Evolutionary conservation across 352 stramenopile genomes (phyloP).

Genomic region (Thalassiosira mediterranea): DNA sequence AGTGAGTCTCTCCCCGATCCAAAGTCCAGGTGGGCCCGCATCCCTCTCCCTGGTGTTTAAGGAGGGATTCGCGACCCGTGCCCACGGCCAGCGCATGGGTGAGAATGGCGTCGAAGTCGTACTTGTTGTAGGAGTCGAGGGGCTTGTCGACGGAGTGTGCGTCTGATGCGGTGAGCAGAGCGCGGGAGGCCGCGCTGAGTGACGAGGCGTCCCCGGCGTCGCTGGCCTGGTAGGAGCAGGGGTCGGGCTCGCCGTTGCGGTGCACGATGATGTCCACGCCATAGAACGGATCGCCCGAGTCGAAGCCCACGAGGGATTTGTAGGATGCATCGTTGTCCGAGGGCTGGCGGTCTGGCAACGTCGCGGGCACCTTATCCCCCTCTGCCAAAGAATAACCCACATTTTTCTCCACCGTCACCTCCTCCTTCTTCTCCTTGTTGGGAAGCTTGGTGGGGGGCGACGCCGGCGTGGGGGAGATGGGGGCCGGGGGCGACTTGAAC

Average conservation of each 20-base stretch:
- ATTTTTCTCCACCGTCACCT: background rate
- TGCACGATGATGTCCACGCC: constrained; percentile 57
- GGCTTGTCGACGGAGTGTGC: constrained; percentile 5
- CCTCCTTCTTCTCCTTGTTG: background rate
- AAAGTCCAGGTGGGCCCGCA: constrained; percentile 36
- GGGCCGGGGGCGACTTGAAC: background rate
- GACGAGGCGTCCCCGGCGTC: background rate
- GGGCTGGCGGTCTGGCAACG: too few species aligned
- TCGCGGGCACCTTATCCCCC: too few species aligned
- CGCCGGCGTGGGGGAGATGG: background rate
- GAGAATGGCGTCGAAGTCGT: constrained; percentile 50
- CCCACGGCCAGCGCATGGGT: constrained; percentile 21
- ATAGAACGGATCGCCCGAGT: constrained; percentile 31
- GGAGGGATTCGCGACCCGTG: background rate
- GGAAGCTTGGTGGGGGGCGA: background rate
- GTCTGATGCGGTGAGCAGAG: background rate
- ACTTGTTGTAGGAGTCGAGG: constrained; percentile 27
- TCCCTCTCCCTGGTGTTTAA: constrained; percentile 3
- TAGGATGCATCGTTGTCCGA: constrained; percentile 11
- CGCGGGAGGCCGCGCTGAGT: background rate
- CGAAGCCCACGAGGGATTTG: constrained; percentile 4
- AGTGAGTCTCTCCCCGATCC: constrained; percentile 1
- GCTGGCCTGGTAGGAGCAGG: constrained; percentile 42
- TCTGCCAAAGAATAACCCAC: background rate
- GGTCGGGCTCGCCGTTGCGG: constrained; percentile 68